These are phyloP conservation scores for Mycena galopus DNA, from an alignment of 768 basidiomycete species.

Conservation along the genomic window DNA sequence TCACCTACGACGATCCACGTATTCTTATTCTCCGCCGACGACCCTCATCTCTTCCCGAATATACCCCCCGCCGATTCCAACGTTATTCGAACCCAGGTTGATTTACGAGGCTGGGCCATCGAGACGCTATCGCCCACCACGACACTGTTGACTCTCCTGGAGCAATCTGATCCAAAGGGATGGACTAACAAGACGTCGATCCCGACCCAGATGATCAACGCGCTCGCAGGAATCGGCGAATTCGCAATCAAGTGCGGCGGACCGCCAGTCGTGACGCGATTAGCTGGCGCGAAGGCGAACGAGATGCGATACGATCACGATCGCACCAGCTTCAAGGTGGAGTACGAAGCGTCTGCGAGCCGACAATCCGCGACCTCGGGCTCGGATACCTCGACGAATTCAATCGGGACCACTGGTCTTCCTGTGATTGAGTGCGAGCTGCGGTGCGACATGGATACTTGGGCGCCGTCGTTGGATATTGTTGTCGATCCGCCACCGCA, in stretches of 20 bases:
- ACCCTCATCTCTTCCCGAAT: slow-evolving; percentile 86
- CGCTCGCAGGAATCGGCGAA: slow-evolving; percentile 92
- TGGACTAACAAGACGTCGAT: slow-evolving; percentile 97
- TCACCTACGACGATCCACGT: slow-evolving; percentile 95
- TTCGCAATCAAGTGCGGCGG: slow-evolving; percentile 96
- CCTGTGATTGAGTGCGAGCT: slow-evolving; percentile 89
- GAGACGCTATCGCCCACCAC: slow-evolving; percentile 96
- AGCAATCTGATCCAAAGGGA: slow-evolving; percentile 97
- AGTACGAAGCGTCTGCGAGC: slow-evolving; percentile 79
- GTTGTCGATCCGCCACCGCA: slow-evolving; percentile 95
- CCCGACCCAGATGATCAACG: slow-evolving; percentile 92
- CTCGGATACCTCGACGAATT: slow-evolving; percentile 39
- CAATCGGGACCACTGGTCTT: slow-evolving; percentile 47
- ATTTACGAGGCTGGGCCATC: slow-evolving; percentile 98
- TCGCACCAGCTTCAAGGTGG: slow-evolving; percentile 81
- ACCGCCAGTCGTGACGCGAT: slow-evolving; percentile 89
- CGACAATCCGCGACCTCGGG: slow-evolving; percentile 52
- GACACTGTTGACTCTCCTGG: slow-evolving; percentile 91
- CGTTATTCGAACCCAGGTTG: slow-evolving; percentile 94
- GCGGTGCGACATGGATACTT: slow-evolving; percentile 92
- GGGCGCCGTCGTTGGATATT: slow-evolving; percentile 86
- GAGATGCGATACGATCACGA: slow-evolving; percentile 91
- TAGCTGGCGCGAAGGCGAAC: slow-evolving; percentile 82
- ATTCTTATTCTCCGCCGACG: slow-evolving; percentile 94
- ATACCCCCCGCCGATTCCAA: slow-evolving; percentile 77